phyloP scores from a whole-genome alignment of 345 rosid species.

The Angophora floribunda region DNA sequence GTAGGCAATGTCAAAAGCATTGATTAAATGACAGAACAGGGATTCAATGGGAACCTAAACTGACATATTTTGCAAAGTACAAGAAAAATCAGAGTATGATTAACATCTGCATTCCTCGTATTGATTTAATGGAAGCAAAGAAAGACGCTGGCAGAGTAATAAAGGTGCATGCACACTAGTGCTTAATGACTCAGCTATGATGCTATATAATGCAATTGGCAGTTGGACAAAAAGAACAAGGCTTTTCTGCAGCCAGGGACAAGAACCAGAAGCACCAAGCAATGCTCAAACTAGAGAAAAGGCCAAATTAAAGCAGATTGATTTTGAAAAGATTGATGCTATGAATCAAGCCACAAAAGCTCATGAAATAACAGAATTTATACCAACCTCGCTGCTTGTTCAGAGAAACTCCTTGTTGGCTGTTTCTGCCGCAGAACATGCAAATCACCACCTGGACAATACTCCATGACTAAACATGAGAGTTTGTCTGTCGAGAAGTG shows the following conservation, averaged over 20 bases:
- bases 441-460: constrained; percentile 80
- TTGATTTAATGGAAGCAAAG: background rate
- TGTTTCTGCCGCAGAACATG: constrained; percentile 73
- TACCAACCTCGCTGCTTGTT: constrained; percentile 58
- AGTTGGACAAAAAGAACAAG: background rate
- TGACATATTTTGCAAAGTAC: background rate
- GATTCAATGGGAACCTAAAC: background rate
- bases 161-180: background rate
- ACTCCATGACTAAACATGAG: constrained; percentile 75
- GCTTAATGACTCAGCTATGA: background rate
- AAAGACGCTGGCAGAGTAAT: background rate
- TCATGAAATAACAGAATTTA: background rate
- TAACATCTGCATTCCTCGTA: background rate
- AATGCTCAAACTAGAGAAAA: background rate
- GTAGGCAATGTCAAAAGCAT: background rate
- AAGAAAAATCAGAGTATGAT: background rate
- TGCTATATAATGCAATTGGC: background rate
- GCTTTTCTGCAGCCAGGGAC: background rate
- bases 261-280: background rate
- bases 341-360: background rate
- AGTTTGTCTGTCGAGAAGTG: constrained; percentile 52
- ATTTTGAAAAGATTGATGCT: background rate
- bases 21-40: background rate
- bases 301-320: background rate
- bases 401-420: constrained; percentile 50